Base-by-base conservation (phyloP, 2,329 filamentous ascomycete species). In the Sporothrix inflata region DNA sequence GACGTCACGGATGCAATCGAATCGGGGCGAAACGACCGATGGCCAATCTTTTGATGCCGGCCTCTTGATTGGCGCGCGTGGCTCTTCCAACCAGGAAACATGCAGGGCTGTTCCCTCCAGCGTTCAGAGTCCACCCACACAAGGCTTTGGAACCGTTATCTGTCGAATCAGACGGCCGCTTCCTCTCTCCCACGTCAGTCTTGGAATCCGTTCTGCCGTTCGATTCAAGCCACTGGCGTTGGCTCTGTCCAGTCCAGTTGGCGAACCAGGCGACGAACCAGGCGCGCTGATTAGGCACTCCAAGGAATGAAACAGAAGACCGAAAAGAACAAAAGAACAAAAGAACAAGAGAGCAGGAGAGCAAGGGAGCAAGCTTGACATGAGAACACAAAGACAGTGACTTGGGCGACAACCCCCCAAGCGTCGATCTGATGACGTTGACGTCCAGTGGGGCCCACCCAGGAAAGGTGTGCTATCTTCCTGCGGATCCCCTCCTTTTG, bases 351-450 rank as follows among this genome's bases (percentile, higher is more conserved):
- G 34, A n/a, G 3, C n/a, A 66, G 1, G 21, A 21, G 42, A 61
- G 12, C 55, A 61, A 61, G 34, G 21, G 24, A 40, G 38, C 38
- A n/a, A n/a, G n/a, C n/a, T 53, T 53, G 49, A 53, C 47, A 27
- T 14, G 53, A 30, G 34, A 42, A 42, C 38, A 42, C 42, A 63
- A 63, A 27, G 27, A 30, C n/a, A 49, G 47, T 16, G 8, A n/a
- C 47, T 8, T n/a, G n/a, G 27, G 47, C 16, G n/a, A n/a, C n/a
- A n/a, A n/a, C 19, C 47, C 8, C 47, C 19, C 42, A 67, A 67
- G 42, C 42, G 40, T 49, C 63, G 63, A 51, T 49, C 42, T 16
- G 65, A 51, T 69, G 65, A 51, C 65, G 65, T 68, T 55, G 65
- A 24, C 57, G 34, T 30, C 45, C 12, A 24, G 24, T 67, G 55